These are phyloP conservation scores for Penicillium digitatum DNA, from an alignment of 2,329 filamentous ascomycete species.

Conservation along the genomic window DNA sequence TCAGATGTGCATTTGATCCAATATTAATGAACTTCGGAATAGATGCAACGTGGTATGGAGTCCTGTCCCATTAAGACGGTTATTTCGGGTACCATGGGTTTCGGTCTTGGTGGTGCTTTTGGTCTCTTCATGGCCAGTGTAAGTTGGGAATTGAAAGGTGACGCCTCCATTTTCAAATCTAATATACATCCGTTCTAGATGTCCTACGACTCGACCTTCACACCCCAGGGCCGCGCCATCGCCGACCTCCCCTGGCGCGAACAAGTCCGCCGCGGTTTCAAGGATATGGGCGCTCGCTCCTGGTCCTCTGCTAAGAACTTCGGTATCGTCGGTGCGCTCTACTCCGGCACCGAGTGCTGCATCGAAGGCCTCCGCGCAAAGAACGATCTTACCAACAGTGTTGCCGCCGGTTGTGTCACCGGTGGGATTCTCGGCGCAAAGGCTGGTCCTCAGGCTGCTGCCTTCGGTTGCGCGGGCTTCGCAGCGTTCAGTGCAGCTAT, in stretches of 20 bases:
- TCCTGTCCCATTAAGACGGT: conserved; percentile 84
- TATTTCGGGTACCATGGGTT: conserved; percentile 89
- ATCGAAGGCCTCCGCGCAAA: conserved; percentile 87
- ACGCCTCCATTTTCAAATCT: background rate
- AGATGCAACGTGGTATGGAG: conserved; percentile 86
- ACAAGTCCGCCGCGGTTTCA: conserved; percentile 81
- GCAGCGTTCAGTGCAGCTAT: conserved; percentile 90
- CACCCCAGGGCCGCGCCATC: conserved; percentile 52
- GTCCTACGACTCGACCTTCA: conserved; percentile 94
- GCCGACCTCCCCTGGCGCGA: conserved; percentile 70
- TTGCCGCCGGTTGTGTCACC: conserved; percentile 83
- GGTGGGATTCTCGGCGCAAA: conserved; percentile 82
- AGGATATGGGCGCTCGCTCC: conserved; percentile 86
- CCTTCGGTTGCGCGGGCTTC: conserved; percentile 85
- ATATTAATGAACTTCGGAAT: background rate
- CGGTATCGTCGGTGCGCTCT: conserved; percentile 85
- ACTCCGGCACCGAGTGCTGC: conserved; percentile 89
- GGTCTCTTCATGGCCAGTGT: conserved; percentile 98
- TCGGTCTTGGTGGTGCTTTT: conserved; percentile 88
- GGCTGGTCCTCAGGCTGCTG: conserved; percentile 83
- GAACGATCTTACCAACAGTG: conserved; percentile 86
- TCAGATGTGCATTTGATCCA: background rate
- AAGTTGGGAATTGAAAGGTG: conserved; percentile 40
- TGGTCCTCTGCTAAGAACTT: conserved; percentile 89
- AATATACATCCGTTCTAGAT: conserved; percentile 56